Evolutionary conservation across 2,329 filamentous ascomycete species (phyloP), one percentile per base, ranked within the genome.

Genomic region (Tetracladium maxilliforme): DNA sequence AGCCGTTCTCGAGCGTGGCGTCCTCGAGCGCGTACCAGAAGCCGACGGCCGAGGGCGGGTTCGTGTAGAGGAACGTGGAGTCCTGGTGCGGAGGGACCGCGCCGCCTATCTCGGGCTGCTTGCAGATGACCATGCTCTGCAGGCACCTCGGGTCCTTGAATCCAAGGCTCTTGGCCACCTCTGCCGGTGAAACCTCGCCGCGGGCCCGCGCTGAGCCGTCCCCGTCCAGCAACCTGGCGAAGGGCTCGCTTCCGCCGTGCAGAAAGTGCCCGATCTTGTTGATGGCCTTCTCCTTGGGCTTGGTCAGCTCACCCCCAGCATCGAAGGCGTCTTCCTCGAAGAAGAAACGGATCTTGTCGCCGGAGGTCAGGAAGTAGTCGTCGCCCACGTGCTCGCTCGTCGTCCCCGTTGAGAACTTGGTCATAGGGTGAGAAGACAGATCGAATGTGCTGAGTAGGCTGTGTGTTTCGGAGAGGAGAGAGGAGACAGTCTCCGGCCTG

Each of bases 11-110:
- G 1, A 63, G 57, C 6, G 80, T 87, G 13, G 83, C 82, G 50
- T 95, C 87, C 55, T 98, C 86, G 19, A 98, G 65, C 9, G 90
- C 90, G 49, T 94, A 92, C 90, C 90, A 98, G 56, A 87, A 95
- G 0, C 90, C 90, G 3, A 95, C 80, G 1, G 90, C 90, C 19
- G 70, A 80, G 1, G 87, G 87, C 19, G 82, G 78, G 36, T 84
- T 59, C 2, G 90, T 95, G 48, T 92, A 95, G 33, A 98, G 40
- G 39, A 95, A 98, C 1, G 83, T 86, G 35, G 70, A 82, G 51
- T 95, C 87, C 54, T 93, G 86, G 48, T 98, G 90, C 13, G 83
- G 71, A 2, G 79, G 83, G 21, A 95, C 90, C 3, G 80, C 79
- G 13, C 81, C 87, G 15, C 90, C 90, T 26, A 95, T 94, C 52